Evolutionary conservation across 2,329 filamentous ascomycete species (phyloP), one percentile per base, ranked within the genome.

Genomic region (Calonectria pseudoturangicola): DNA sequence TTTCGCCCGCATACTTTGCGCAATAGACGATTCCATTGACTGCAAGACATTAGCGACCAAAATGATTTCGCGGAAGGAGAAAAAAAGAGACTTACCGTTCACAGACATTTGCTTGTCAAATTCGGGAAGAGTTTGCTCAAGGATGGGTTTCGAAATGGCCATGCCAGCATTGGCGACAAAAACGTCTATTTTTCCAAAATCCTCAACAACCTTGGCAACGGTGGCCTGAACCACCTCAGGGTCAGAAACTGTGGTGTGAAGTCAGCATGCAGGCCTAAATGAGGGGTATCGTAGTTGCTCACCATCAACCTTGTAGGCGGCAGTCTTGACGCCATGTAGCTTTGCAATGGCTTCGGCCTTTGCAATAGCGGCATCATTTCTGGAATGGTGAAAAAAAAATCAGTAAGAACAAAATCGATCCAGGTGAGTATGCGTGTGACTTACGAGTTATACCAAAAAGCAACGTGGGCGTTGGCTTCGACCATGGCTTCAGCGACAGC

Each of bases 141-240:
- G 80, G 16, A 92, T 87, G 0, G 88, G 86, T 76, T 91, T 90
- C 0, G 87, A 89, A 36, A 88, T 89, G 5, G 86, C 86, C 81
- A 88, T 89, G 21, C 78, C 78, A 18, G 78, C 78, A 21, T 80
- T 80, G 7, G 78, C 78, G 13, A 80, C 70, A 30, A 79, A 80
- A 3, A 80, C 76, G 28, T 80, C 78, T 8, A 80, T 74, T 54
- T 74, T 78, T 13, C 78, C 77, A 66, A 79, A 79, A 13, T 80
- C 78, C 2, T 76, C n/a, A 3, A 77, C 73, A 15, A 78, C 77
- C 16, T 71, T 45, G 15, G 70, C 66, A 1, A 79, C 45, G 12
- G 73, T 64, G 30, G 65, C 62, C 41, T 77, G 74, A 15, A 79
- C 77, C 45, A 74, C 79, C 5, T 81, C 80, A 1, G 84, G 72